Evolutionary conservation across 106 monocot species (phyloP).

Genomic region (Platanthera guangdongensis): DNA sequence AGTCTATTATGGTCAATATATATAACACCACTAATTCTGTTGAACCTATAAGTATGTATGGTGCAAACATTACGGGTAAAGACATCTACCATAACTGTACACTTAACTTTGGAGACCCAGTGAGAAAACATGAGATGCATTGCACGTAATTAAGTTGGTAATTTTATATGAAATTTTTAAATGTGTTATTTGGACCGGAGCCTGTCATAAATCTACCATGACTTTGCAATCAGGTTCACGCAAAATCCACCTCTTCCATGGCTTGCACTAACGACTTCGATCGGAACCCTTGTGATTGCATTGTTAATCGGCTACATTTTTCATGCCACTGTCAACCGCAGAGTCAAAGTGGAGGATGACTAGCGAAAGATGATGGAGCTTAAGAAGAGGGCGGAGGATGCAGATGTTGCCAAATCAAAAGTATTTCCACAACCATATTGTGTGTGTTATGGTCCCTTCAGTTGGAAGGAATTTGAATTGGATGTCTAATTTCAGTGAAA

Average conservation of each 20-base stretch:
- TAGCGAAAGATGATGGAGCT: conserved; percentile 87
- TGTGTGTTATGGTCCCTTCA: not conserved
- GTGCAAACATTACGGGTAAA: conserved; percentile 39
- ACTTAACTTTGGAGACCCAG: conserved; percentile 90
- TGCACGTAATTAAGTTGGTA: conserved; percentile 60
- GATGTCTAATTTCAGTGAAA: too few species aligned
- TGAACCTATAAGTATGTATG: conserved; percentile 85
- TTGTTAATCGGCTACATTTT: conserved; percentile 89
- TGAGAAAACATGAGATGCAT: conserved; percentile 96
- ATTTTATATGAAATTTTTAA: not conserved
- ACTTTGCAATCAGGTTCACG: conserved; percentile 48
- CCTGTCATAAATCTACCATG: not conserved
- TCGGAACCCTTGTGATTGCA: conserved; percentile 84
- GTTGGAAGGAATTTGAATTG: not conserved
- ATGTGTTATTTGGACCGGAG: not conserved
- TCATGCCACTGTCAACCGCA: conserved; percentile 91
- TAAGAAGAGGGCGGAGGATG: conserved; percentile 85
- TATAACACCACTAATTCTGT: conserved; percentile 73
- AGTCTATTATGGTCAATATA: conserved; percentile 86
- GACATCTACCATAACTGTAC: conserved; percentile 67
- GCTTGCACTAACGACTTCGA: conserved; percentile 92
- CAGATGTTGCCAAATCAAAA: conserved; percentile 98
- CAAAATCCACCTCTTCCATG: conserved; percentile 78
- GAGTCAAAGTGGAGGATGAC: conserved; percentile 96
- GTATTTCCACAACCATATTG: conserved; percentile 15